A percentile compares a stretch with the other conserved stretches of the same genome.
phyloP scores from a whole-genome alignment of 805 yeast species.

The Pichia thaimueangensis region DNA sequence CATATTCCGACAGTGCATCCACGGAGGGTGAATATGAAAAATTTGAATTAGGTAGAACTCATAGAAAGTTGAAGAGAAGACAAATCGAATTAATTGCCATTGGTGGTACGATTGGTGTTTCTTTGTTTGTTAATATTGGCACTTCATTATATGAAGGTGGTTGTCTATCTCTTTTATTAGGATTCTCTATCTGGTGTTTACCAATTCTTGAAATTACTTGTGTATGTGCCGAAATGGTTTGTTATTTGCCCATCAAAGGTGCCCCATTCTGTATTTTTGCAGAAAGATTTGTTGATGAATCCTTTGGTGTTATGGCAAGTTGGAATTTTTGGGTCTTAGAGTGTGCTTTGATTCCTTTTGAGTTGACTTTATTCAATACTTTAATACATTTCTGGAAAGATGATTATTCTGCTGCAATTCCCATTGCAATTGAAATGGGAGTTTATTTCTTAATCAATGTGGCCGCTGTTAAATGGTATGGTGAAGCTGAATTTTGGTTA shows the following conservation, averaged over 20 bases:
- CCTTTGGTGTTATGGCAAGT: constrained; percentile 38
- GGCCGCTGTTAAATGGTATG: constrained; percentile 43
- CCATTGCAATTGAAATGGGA: constrained; percentile 37
- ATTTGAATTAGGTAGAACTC: constrained; percentile 15
- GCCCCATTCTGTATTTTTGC: constrained; percentile 43
- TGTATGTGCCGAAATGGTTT: constrained; percentile 39
- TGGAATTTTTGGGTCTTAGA: constrained; percentile 46
- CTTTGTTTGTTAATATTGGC: constrained; percentile 39
- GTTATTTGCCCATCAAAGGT: constrained; percentile 37
- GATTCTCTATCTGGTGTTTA: constrained; percentile 36
- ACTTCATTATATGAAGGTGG: constrained; percentile 35
- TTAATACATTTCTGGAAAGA: constrained; percentile 49
- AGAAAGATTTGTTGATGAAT: constrained; percentile 40
- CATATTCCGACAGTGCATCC: neutral
- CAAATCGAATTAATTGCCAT: constrained; percentile 74
- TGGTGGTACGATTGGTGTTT: constrained; percentile 46
- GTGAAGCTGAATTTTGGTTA: constrained; percentile 45
- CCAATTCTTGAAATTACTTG: constrained; percentile 38
- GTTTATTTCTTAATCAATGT: constrained; percentile 38
- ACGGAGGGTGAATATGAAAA: neutral
- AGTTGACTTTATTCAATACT: constrained; percentile 43
- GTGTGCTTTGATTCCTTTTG: constrained; percentile 44
- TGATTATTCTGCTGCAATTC: constrained; percentile 43
- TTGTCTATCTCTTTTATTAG: constrained; percentile 34
- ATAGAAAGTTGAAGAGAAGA: constrained; percentile 43